Base-by-base conservation (phyloP, 2,329 filamentous ascomycete species). In the Xylaria sp. region DNA sequence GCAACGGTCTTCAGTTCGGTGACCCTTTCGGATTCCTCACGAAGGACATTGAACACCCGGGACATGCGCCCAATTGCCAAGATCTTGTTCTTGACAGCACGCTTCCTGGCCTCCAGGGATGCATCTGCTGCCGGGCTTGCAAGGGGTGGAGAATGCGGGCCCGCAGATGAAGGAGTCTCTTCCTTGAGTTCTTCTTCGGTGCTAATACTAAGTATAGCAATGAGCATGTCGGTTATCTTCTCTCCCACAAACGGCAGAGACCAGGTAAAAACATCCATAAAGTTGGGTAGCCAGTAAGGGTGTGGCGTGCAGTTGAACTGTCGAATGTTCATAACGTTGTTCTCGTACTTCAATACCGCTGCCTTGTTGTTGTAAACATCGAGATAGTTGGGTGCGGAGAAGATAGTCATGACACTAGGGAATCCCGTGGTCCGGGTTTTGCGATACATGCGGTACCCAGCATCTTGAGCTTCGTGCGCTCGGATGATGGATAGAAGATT, bases 261-360 rank as follows among this genome's bases (percentile, higher is more conserved):
- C 96, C 96, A 99, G n/a, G 96, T 99, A 80, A 99, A 99, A 71
- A 99, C 96, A 78, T 99, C 96, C 96, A 99, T 99, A 80, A 99
- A 99, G 85, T 99, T 99, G 64, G 96, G 96, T 58, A 99, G 88
- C 96, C 96, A 99, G 86, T 99, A 99, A 6, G 96, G 96, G 81
- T 99, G 96, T 40, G 96, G 96, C 26, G 96, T 98, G 88, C 95
- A 99, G 86, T 99, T 99, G 85, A 99, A 99, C 82, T 99, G 96
- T 68, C 96, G 90, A 79, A 99, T 99, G 85, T 99, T 99, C 96
- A 99, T 99, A 70, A 99, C 96, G 78, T 99, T 99, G 83, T 99
- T 99, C 84, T 99, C 96, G 80, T 99, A 99, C 84, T 99, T 99
- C 77, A 99, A 86, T 48, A 99, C 96, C 0, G 96, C 96, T 1